Evolutionary conservation across 2,329 filamentous ascomycete species (phyloP), one percentile per base, ranked within the genome.

Genomic region (Lecanoromycetidae sp.): DNA sequence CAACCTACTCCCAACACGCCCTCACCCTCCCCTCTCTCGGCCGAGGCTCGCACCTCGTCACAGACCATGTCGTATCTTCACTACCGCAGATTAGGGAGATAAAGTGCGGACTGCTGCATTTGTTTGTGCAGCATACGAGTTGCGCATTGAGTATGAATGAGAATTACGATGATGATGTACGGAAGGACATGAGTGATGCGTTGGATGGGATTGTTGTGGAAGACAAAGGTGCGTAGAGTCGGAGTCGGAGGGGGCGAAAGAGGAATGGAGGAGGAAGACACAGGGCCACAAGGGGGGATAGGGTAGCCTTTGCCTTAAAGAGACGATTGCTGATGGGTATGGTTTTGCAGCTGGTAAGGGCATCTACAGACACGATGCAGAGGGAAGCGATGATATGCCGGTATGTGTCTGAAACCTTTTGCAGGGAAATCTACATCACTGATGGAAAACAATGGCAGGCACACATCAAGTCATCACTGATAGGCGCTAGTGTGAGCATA

Each of bases 81-180:
- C 68, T 96, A 1, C 88, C 90, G 3, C 35, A 95, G 66, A 76
- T 96, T 54, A 72, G 73, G 50, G 64, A 77, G 55, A 94, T 94
- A 75, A 90, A 90, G 63, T 77, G 91, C 57, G 87, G 87, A 36
- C 67, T 94, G 51, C 69, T 96, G 53, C 80, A 94, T 63, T 74
- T 98, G 38, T 98, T 96, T 64, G 75, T 96, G 46, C 90, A 98
- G 68, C 91, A 98, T 68, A 98, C 91, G 4, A 87, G 80, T 59
- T 94, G 87, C 66, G 91, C 84, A 10, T 73, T 98, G 44, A 85
- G 79, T 51, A 69, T 98, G 58, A 98, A 98, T 62, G 91, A 98
- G 74, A 96, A 96, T 68, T 82, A 71, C 70, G 86, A 88, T 61
- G 65, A 70, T 37, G 86, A 93, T 66, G 91, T 98, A n/a, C 76